Conservation (phyloP, 352 stramenopile genomes). For the Phytophthora agathidicida region DNA sequence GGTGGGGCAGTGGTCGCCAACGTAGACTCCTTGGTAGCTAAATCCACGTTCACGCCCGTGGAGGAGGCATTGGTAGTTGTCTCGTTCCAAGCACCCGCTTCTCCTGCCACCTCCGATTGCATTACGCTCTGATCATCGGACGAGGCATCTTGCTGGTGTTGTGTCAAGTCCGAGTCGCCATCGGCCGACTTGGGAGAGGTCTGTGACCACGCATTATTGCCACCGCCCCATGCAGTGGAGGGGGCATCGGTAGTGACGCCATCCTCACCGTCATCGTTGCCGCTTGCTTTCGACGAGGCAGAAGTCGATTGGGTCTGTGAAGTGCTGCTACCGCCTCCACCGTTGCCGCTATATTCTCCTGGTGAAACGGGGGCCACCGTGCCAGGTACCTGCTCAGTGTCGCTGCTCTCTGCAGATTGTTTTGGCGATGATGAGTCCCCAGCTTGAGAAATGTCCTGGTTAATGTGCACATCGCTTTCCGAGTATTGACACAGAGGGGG, state of each 20-base stretch:
- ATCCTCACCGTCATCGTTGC: not conserved
- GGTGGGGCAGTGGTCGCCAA: not conserved
- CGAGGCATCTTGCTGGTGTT: constrained; percentile 12
- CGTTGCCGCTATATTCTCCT: not conserved
- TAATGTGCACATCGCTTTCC: constrained; percentile 31
- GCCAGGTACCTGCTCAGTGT: not conserved
- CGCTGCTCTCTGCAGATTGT: too few relatives aligned
- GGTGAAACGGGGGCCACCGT: constrained; percentile 5
- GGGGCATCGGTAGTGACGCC: not conserved
- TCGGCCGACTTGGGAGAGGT: not conserved
- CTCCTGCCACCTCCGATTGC: constrained; percentile 14
- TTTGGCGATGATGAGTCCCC: constrained; percentile 4
- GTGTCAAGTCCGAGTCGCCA: constrained; percentile 9
- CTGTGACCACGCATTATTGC: too few relatives aligned
- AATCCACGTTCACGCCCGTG: not conserved
- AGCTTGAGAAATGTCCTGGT: constrained; percentile 23
- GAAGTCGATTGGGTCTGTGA: not conserved
- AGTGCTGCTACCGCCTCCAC: not conserved
- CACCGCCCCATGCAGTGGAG: not conserved
- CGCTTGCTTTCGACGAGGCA: not conserved
- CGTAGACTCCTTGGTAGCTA: not conserved
- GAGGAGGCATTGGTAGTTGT: not conserved
- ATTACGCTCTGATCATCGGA: constrained; percentile 20
- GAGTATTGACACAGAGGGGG: constrained; percentile 30
- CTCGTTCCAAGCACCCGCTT: constrained; percentile 12